Conservation (phyloP, 208 protist genomes). For the Leishmania mexicana region DNA sequence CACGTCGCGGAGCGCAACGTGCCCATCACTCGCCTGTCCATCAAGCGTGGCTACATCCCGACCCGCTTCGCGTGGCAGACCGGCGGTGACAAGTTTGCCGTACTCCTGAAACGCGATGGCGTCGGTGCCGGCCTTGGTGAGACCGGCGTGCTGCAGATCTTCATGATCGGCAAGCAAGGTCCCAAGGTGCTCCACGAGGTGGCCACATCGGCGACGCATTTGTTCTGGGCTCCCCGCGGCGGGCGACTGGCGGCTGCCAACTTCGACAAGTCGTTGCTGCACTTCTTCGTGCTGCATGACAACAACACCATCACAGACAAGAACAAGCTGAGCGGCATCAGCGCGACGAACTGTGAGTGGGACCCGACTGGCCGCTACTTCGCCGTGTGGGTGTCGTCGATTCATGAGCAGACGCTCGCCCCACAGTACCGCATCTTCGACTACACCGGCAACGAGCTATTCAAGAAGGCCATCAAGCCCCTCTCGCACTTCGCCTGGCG, state of each 20-base stretch:
- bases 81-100: constrained; percentile 78
- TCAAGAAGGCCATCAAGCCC: constrained; percentile 57
- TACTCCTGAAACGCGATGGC: constrained; percentile 59
- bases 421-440: constrained; percentile 89
- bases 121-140: constrained; percentile 51
- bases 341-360: constrained; percentile 84
- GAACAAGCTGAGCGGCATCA: constrained; percentile 54
- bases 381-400: constrained; percentile 78
- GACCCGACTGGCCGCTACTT: constrained; percentile 92
- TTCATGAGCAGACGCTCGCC: constrained; percentile 53
- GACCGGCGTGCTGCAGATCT: constrained; percentile 74
- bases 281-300: constrained; percentile 83
- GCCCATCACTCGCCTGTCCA: constrained; percentile 60
- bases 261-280: constrained; percentile 83
- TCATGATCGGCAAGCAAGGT: constrained; percentile 75
- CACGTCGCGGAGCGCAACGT: constrained; percentile 63
- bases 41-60: constrained; percentile 72
- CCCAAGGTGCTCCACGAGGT: constrained; percentile 73
- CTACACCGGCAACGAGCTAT: constrained; percentile 73
- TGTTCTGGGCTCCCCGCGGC: constrained; percentile 88
- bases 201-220: constrained; percentile 56
- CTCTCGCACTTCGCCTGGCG: constrained; percentile 91
- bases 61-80: constrained; percentile 89
- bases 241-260: constrained; percentile 72
- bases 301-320: constrained; percentile 66